Base-by-base conservation (phyloP, 2,329 filamentous ascomycete genomes). In the Microcyclospora tardicrescens region DNA sequence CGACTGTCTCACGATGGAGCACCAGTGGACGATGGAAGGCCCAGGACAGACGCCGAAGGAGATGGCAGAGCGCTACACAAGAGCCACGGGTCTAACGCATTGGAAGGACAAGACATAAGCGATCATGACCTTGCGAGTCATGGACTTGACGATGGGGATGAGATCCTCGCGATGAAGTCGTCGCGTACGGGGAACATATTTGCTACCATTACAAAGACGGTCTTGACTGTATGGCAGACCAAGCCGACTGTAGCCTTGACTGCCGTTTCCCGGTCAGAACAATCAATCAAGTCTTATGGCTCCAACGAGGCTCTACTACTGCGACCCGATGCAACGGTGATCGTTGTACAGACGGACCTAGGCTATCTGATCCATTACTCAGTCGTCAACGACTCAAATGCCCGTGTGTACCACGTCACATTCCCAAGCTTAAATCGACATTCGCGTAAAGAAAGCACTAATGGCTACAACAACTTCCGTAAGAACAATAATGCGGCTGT, bases 291-390 rank as follows among this genome's bases (percentile, higher is more conserved):
- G 43, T 80, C 79, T 2, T 96, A 96, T 57, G 91, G 91, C 30
- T 72, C 77, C 29, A 96, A 95, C 59, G 74, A 82, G 39, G 78
- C 84, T 49, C 73, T 98, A 33, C 71, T 94, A 10, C 74, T 98
- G 42, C 81, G 87, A 38, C 89, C 91, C 5, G 91, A 98, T 61
- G 86, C 85, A 6, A 81, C 84, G 42, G 93, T 96, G 38, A 76
- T 95, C 37, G 86, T 95, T 29, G 79, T 95, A 33, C 86, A 89
- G 56, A 96, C 91, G 3, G 73, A 77, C 31, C 67, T 79, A 34
- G 87, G 87, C 44, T 96, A 84, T 57, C 72, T 98, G 19, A 91
- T 98, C 50, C 96, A 87, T 4, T 98, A 98, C 58, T 89, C 87
- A 0, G 69, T 98, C 32, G 83, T 86, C 10, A 85, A 80, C 13